A percentile compares a stretch with the other conserved stretches of the same genome.
phyloP scores from a whole-genome alignment of 805 yeast species.

The Yamadazyma endophytica region DNA sequence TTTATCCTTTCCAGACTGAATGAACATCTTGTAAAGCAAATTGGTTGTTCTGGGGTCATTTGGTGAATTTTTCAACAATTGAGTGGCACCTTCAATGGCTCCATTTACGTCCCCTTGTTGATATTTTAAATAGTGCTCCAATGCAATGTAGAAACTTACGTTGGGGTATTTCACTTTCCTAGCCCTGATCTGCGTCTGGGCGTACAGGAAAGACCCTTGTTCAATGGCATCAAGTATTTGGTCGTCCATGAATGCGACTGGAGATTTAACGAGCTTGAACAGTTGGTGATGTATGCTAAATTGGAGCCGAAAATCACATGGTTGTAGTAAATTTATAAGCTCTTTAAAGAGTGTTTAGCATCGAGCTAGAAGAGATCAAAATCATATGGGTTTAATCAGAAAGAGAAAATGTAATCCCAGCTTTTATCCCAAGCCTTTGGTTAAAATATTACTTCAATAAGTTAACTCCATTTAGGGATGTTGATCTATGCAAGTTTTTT shows the following conservation, averaged over 20 bases:
- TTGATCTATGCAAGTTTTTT: constrained; percentile 15
- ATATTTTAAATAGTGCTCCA: constrained; percentile 32
- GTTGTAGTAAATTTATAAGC: too few relatives aligned
- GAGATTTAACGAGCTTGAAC: too few relatives aligned
- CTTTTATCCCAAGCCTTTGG: constrained; percentile 25
- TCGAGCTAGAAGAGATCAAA: not conserved
- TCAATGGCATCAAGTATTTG: constrained; percentile 41
- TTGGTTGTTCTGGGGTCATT: constrained; percentile 53
- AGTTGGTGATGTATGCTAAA: too few relatives aligned
- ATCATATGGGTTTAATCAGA: too few relatives aligned
- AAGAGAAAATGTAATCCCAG: constrained; percentile 7
- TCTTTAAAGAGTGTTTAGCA: not conserved
- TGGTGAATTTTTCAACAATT: constrained; percentile 36
- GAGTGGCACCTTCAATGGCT: constrained; percentile 27
- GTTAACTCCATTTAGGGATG: constrained; percentile 18
- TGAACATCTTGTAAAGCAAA: constrained; percentile 44
- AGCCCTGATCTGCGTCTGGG: constrained; percentile 44
- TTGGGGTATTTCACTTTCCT: constrained; percentile 55
- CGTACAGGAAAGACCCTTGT: constrained; percentile 50
- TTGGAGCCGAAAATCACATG: too few relatives aligned
- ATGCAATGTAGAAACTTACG: constrained; percentile 49
- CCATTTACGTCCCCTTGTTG: constrained; percentile 26
- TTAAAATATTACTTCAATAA: constrained; percentile 8
- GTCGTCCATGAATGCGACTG: too few relatives aligned
- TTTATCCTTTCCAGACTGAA: constrained; percentile 23